Conservation (phyloP, 257 asterid genomes). For the Voacanga thouarsii region DNA sequence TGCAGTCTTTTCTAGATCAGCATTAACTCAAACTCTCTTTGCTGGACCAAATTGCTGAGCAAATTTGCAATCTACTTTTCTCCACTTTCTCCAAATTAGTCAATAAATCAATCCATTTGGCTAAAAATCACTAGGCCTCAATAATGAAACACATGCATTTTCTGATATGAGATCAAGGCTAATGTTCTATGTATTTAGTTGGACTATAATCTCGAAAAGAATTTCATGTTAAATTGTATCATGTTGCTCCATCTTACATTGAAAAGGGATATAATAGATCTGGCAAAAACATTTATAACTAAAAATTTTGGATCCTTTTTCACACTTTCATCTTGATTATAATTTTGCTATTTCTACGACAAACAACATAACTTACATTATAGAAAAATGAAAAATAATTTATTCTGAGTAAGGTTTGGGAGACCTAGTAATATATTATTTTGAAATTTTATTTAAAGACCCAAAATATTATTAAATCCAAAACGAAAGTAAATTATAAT, state of each 20-base stretch:
- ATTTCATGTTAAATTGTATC: neutral
- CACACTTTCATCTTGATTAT: neutral
- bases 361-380: no score
- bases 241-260: neutral
- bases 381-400: no score
- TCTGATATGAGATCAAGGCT: neutral
- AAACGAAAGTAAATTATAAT: no score
- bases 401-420: no score
- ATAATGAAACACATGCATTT: neutral
- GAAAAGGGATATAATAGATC: no score
- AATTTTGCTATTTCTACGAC: slow-evolving; percentile 37
- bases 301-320: neutral
- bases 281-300: neutral
- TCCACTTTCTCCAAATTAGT: neutral
- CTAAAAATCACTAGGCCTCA: neutral
- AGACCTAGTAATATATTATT: no score
- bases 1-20: slow-evolving; percentile 38
- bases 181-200: neutral
- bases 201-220: neutral
- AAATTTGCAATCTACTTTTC: slow-evolving; percentile 45
- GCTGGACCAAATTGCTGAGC: slow-evolving; percentile 65
- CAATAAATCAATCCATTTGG: neutral
- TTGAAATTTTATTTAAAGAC: no score
- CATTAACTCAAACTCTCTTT: slow-evolving; percentile 43
- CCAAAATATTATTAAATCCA: no score